Base-by-base conservation (phyloP, 2,329 filamentous ascomycete species). In the Trichoderma asperellum region DNA sequence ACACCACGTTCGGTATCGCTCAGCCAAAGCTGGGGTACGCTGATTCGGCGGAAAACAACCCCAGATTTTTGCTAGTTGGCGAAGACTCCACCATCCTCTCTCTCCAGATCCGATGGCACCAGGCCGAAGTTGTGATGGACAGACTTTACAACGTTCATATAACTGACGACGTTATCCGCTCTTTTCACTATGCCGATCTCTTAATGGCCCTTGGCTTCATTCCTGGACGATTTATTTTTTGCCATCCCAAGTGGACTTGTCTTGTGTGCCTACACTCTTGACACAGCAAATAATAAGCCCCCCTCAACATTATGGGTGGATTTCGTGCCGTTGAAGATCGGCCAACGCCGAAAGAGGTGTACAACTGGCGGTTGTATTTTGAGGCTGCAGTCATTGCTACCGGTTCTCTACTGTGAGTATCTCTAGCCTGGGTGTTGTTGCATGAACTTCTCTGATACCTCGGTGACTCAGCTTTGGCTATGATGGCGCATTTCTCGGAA, bases 311-410 rank as follows among this genome's bases (percentile, higher is more conserved):
- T 62, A 81, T 81, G 79, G 78, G 76, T 68, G 78, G 79, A 34
- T 76, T 84, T 72, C 81, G 82, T 62, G 84, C 83, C 47, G 82
- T 84, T 47, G 85, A 87, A 74, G 85, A 87, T 75, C 80, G 85
- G 72, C 85, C 85, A 32, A 87, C 85, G 71, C 86, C 85, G 24
- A 80, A 82, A 70, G 84, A 86, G 76, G 85, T 87, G 71, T 86
- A 86, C 76, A 86, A 86, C 71, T 84, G 81, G 81, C 79, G 81
- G 4, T 76, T 86, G 27, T 87, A 87, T 72, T 78, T 76, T 6
- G 81, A 83, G 58, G 81, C 83, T 0, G 73, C 81, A n/a, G 78
- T 86, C 35, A 85, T 86, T 57, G 81, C 84, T 5, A 83, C 82
- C 21, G 84, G 84, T 16, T 82, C 81, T 1, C 59, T 83, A 18